These are phyloP conservation scores for Aureoboletus auriporus DNA, from an alignment of 768 basidiomycete species.

Conservation along the genomic window DNA sequence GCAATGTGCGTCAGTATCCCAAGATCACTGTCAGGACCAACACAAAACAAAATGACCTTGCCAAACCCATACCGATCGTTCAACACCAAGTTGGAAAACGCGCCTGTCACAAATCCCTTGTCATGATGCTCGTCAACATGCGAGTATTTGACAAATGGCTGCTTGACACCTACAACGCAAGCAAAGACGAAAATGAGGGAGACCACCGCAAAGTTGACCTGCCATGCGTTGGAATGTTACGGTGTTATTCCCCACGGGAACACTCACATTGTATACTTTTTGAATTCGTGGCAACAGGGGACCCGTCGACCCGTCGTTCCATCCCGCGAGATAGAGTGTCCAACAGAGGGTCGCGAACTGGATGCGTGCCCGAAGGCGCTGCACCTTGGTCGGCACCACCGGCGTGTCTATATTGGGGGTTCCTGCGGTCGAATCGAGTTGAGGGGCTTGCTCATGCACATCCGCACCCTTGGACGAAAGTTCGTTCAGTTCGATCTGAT, in stretches of 20 bases:
- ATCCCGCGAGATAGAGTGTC: slow-evolving; percentile 33
- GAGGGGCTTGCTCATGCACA: background rate
- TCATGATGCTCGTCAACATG: background rate
- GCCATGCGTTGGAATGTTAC: background rate
- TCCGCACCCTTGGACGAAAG: background rate
- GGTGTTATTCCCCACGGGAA: too few relatives aligned
- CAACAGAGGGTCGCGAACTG: slow-evolving; percentile 35
- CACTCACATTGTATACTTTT: slow-evolving; percentile 32
- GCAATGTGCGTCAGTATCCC: too few relatives aligned
- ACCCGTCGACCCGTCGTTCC: slow-evolving; percentile 39
- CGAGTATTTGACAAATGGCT: background rate
- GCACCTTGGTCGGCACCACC: slow-evolving; percentile 17
- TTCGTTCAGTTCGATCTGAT: slow-evolving; percentile 7
- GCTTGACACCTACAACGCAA: slow-evolving; percentile 28
- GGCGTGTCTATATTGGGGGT: background rate
- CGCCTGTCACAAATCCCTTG: slow-evolving; percentile 32
- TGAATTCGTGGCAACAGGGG: slow-evolving; percentile 38
- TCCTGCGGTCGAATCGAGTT: background rate
- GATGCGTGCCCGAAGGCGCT: slow-evolving; percentile 19
- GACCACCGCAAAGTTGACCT: slow-evolving; percentile 38
- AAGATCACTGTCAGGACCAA: too few relatives aligned
- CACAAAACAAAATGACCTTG: slow-evolving; percentile 28
- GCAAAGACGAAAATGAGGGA: slow-evolving; percentile 42
- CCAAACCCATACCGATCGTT: slow-evolving; percentile 31
- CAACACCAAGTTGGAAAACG: slow-evolving; percentile 27